Percentiles rank a stretch among this genome's conserved stretches.
Evolutionary conservation across 495 filamentous ascomycete genomes (phyloP).

Genomic region (Annulohypoxylon maeteangense): DNA sequence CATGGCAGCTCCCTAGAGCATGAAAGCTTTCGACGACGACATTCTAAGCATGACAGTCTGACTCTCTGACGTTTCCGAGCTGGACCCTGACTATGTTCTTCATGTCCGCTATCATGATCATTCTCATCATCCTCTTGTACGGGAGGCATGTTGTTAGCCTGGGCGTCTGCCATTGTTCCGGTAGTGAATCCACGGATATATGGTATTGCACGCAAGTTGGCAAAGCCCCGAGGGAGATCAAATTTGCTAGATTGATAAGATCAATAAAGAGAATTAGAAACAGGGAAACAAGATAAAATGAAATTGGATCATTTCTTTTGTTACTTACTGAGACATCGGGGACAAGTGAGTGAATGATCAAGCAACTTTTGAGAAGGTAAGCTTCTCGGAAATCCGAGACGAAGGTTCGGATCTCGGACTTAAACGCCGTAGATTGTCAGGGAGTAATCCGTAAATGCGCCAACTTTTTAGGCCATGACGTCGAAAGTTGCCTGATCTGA

Average conservation of each 20-base stretch:
- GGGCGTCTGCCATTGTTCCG: slow-evolving; percentile 28
- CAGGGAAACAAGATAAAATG: neutral
- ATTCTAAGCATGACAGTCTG: slow-evolving; percentile 61
- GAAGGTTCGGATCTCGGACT: slow-evolving; percentile 19
- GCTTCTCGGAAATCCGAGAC: slow-evolving; percentile 36
- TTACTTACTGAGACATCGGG: slow-evolving; percentile 35
- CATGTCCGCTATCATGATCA: slow-evolving; percentile 30
- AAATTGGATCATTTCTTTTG: slow-evolving; percentile 1
- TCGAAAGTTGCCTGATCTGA: slow-evolving; percentile 8
- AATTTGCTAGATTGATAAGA: slow-evolving; percentile 40
- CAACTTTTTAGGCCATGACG: slow-evolving; percentile 25
- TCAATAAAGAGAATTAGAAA: slow-evolving; percentile 4
- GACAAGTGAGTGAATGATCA: slow-evolving; percentile 8
- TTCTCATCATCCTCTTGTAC: slow-evolving; percentile 38
- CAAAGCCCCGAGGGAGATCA: slow-evolving; percentile 16
- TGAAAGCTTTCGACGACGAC: slow-evolving; percentile 61
- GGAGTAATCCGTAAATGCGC: slow-evolving; percentile 1
- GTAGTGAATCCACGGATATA: slow-evolving; percentile 24
- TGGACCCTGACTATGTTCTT: slow-evolving; percentile 48
- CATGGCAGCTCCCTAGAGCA: slow-evolving; percentile 64
- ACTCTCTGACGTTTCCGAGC: slow-evolving; percentile 61
- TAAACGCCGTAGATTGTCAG: neutral
- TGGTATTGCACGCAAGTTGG: slow-evolving; percentile 28
- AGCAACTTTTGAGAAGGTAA: slow-evolving; percentile 16
- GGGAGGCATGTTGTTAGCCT: slow-evolving; percentile 22